Percentiles rank a stretch among this genome's conserved stretches.
Conservation (phyloP, 2,329 filamentous ascomycete genomes). For the Cercospora zeina region DNA sequence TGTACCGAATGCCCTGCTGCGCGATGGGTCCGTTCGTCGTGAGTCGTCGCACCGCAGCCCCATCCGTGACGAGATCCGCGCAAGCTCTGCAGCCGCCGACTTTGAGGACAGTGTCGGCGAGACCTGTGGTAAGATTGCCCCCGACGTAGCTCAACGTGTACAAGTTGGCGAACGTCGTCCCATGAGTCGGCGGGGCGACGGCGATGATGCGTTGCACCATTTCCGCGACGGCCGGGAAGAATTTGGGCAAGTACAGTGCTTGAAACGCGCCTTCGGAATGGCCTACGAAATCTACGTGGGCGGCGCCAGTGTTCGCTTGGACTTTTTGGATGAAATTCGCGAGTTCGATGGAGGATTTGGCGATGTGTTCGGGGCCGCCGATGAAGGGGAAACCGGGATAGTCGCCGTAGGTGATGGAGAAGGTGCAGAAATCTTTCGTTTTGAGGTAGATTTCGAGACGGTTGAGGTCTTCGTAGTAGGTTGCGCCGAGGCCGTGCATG, state of each 20-base stretch:
- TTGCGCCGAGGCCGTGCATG: conserved; percentile 33
- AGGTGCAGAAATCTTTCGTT: conserved; percentile 29
- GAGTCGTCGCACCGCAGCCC: conserved; percentile 22
- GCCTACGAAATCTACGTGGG: conserved; percentile 30
- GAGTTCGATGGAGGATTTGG: conserved; percentile 26
- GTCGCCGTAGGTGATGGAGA: conserved; percentile 32
- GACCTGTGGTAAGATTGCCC: conserved; percentile 24
- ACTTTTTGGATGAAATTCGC: conserved; percentile 29
- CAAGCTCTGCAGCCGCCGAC: conserved; percentile 30
- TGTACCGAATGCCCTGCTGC: conserved; percentile 28
- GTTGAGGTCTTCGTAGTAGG: conserved; percentile 35
- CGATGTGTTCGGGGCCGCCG: conserved; percentile 30
- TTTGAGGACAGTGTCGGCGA: conserved; percentile 22
- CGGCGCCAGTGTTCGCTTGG: conserved; percentile 23
- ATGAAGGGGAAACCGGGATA: conserved; percentile 28
- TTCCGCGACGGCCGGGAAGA: conserved; percentile 26
- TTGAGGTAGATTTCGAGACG: conserved; percentile 29
- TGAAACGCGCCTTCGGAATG: conserved; percentile 35
- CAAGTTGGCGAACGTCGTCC: conserved; percentile 28
- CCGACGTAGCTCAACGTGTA: conserved; percentile 29
- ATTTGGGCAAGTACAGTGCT: conserved; percentile 31
- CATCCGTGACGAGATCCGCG: conserved; percentile 26
- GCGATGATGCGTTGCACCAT: conserved; percentile 30
- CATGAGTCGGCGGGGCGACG: conserved; percentile 33
- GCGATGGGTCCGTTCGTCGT: conserved; percentile 28